Percentiles rank a stretch among this genome's conserved stretches.
phyloP scores from a whole-genome alignment of 2,329 filamentous ascomycete species.

The Colletotrichum abscissum region DNA sequence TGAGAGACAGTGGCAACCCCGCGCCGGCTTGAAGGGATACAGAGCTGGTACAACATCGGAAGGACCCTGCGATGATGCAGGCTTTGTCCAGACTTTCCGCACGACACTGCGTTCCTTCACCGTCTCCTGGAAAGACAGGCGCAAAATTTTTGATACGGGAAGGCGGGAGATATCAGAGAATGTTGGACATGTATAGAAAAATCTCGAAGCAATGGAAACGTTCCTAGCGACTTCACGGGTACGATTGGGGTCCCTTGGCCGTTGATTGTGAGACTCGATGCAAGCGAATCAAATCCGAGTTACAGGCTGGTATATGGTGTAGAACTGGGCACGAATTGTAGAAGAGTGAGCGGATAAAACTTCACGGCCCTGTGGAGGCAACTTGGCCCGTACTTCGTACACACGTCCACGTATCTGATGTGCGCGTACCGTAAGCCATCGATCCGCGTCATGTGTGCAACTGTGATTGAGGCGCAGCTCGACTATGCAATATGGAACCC shows the following conservation, averaged over 20 bases:
- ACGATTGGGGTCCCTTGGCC: background rate
- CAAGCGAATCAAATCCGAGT: background rate
- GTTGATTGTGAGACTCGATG: background rate
- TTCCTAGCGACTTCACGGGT: background rate
- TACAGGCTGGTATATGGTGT: constrained; percentile 1
- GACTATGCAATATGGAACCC: constrained; percentile 24
- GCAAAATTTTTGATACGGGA: background rate
- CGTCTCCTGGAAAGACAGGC: background rate
- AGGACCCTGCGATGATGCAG: background rate
- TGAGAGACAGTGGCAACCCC: background rate
- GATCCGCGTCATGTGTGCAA: constrained; percentile 31
- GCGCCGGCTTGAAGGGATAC: background rate
- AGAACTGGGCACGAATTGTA: constrained; percentile 5
- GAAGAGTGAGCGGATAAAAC: background rate
- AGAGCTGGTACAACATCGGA: background rate
- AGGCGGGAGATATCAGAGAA: background rate
- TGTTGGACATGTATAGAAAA: background rate
- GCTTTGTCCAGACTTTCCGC: background rate
- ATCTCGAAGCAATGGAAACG: background rate
- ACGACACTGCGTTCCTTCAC: background rate
- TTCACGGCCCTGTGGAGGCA: background rate
- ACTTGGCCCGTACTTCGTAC: background rate
- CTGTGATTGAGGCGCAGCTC: constrained; percentile 27
- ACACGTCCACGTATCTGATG: constrained; percentile 13
- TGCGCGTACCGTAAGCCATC: constrained; percentile 2